These are phyloP conservation scores for Spongospora subterranea DNA, from an alignment of 208 protist genomes.

Conservation along the genomic window DNA sequence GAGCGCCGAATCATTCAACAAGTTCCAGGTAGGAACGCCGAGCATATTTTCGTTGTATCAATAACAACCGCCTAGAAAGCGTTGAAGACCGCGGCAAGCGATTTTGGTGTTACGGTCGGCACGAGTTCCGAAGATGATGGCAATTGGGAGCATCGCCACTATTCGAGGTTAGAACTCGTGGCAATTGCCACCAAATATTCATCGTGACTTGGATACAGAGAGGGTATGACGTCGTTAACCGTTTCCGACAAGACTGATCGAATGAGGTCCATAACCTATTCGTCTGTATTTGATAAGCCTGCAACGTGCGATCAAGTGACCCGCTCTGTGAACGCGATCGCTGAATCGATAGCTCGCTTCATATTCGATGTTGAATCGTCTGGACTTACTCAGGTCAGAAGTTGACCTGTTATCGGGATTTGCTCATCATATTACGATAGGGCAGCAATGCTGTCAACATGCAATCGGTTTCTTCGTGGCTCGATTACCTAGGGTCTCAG, in stretches of 20 bases:
- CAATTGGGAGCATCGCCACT: neutral
- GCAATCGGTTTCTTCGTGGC: neutral
- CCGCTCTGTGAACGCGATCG: neutral
- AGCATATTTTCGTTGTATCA: neutral
- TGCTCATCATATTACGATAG: neutral
- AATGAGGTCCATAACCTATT: too few relatives aligned
- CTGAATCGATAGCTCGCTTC: neutral
- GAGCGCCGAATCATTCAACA: neutral
- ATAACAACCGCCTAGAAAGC: neutral
- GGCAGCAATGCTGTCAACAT: neutral
- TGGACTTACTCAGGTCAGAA: neutral
- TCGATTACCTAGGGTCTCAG: constrained; percentile 12
- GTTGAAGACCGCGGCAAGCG: neutral
- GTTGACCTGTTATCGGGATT: neutral
- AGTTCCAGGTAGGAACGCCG: neutral
- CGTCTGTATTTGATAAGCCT: neutral
- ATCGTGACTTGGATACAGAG: neutral
- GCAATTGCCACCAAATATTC: neutral
- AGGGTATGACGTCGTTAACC: neutral
- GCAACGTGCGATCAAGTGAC: neutral
- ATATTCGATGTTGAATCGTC: neutral
- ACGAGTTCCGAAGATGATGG: neutral
- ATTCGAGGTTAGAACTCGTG: neutral
- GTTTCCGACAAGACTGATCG: too few relatives aligned
- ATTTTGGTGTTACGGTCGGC: neutral